These are phyloP conservation scores for Angomonas ambiguus DNA, from an alignment of 208 protist genomes.

Conservation along the genomic window DNA sequence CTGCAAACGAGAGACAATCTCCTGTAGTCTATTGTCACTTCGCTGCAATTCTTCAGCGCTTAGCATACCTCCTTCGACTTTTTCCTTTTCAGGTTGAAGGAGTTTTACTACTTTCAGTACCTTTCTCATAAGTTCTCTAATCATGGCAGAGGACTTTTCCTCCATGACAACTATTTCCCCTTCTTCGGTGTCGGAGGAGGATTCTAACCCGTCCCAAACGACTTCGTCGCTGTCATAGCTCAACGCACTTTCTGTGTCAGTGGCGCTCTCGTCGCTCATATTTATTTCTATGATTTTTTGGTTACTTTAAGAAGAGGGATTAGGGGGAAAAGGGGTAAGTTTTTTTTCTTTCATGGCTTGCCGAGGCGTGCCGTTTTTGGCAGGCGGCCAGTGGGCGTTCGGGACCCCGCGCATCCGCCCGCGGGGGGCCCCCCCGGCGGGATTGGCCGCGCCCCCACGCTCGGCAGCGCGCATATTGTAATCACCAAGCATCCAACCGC, in stretches of 20 bases:
- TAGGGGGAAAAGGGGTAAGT: too few relatives aligned
- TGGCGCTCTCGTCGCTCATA: background rate
- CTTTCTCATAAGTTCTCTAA: constrained; percentile 44
- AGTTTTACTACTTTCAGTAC: constrained; percentile 23
- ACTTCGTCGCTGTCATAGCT: constrained; percentile 5
- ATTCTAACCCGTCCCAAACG: background rate
- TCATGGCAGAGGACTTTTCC: constrained; percentile 21
- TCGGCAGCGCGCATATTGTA: too few relatives aligned
- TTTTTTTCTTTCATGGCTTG: too few relatives aligned
- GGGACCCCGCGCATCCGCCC: too few relatives aligned
- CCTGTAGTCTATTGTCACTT: constrained; percentile 8
- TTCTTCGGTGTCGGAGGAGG: constrained; percentile 25
- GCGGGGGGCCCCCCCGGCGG: too few relatives aligned
- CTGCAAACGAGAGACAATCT: constrained; percentile 19
- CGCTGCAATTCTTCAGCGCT: background rate
- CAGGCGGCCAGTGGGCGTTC: too few relatives aligned
- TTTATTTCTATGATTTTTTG: background rate
- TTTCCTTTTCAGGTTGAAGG: constrained; percentile 22
- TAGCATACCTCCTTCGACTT: background rate
- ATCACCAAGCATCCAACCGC: too few relatives aligned
- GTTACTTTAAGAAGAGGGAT: too few relatives aligned
- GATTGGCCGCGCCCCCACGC: too few relatives aligned
- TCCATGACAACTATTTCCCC: constrained; percentile 32
- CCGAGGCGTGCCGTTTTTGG: too few relatives aligned
- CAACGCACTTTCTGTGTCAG: background rate